These are phyloP conservation scores for Candida palmyrensis DNA, from an alignment of 805 yeast species.

Conservation along the genomic window DNA sequence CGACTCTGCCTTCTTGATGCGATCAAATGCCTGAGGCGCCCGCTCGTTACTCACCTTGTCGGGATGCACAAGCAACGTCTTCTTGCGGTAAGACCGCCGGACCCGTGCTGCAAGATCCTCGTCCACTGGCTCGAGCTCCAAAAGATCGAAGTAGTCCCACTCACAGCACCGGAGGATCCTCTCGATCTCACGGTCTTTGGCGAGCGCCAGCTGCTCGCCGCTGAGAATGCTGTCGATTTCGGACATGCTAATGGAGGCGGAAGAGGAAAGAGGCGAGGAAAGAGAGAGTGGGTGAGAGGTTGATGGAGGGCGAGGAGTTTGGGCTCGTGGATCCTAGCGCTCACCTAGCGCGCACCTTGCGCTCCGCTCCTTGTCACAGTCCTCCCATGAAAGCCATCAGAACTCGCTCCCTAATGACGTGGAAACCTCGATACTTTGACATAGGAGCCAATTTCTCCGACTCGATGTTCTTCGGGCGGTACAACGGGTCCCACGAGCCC, in stretches of 20 bases:
- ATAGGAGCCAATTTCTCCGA: slow-evolving; percentile 78
- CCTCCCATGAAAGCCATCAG: too few relatives aligned
- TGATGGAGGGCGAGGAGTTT: too few relatives aligned
- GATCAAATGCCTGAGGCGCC: slow-evolving; percentile 64
- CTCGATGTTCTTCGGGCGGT: slow-evolving; percentile 77
- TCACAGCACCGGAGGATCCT: slow-evolving; percentile 45
- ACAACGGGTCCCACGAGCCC: slow-evolving; percentile 52
- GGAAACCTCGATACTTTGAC: slow-evolving; percentile 42
- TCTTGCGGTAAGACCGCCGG: slow-evolving; percentile 47
- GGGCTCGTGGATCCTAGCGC: too few relatives aligned
- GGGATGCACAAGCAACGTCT: slow-evolving; percentile 64
- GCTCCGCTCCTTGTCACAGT: too few relatives aligned
- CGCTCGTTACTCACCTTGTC: slow-evolving; percentile 51
- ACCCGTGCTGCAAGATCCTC: slow-evolving; percentile 37
- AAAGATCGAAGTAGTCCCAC: slow-evolving; percentile 51
- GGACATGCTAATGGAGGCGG: too few relatives aligned
- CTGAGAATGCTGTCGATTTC: slow-evolving; percentile 14
- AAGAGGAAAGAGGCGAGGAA: neutral
- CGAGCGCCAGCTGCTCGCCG: slow-evolving; percentile 21
- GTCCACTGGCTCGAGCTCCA: slow-evolving; percentile 40
- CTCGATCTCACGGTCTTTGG: slow-evolving; percentile 48
- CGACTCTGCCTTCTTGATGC: slow-evolving; percentile 49
- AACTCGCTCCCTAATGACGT: too few relatives aligned
- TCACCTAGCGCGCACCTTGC: too few relatives aligned
- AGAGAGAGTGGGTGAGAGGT: neutral